Base-by-base conservation (phyloP, 1,284 basidiomycete genomes). In the Mrakiaceae sp. region DNA sequence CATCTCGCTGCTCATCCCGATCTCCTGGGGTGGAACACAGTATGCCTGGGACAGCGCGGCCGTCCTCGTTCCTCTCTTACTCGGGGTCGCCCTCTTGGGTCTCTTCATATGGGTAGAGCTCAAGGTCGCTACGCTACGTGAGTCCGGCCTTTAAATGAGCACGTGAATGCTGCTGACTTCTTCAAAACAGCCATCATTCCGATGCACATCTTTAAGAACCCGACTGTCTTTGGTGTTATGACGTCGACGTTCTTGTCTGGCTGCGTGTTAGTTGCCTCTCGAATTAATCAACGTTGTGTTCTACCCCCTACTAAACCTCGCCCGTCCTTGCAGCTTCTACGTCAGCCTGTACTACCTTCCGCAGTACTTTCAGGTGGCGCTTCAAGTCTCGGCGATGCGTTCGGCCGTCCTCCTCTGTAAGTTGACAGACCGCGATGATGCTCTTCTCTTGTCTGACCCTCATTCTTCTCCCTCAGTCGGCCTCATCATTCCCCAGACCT, bases 21-120 rank as follows among this genome's bases (percentile, higher is more conserved):
- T 89, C 16, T 87, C 87, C 49, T 89, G 87, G 87, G 86, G 84
- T 40, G 86, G 86, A 3, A 79, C 84, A 0, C 83, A 82, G 2
- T 86, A 86, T 69, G 80, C 85, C 4, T 87, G 86, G 85, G 76
- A 73, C 6, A 87, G 85, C 0, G 79, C 83, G 0, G 76, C 82
- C 0, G 83, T 88, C 11, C 74, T 88, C 16, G 85, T 79, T 0
- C 82, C 85, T 0, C 74, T 89, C 2, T 74, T 82, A 56, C 79
- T 83, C 0, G 85, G 87, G 0, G 68, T 83, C 10, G 68, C 82
- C 2, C 78, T 86, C 1, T 74, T 84, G 9, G 74, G 70, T 0
- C 64, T 86, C 1, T 90, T 89, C 72, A 81, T 86, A 60, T 60
- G 84, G 14, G 87, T 86, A 80, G 87, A 90, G 75, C 85, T 83